Percentiles rank a stretch among this genome's conserved stretches.
Evolutionary conservation across 345 rosid species (phyloP).

Genomic region (Ceriops decandra): DNA sequence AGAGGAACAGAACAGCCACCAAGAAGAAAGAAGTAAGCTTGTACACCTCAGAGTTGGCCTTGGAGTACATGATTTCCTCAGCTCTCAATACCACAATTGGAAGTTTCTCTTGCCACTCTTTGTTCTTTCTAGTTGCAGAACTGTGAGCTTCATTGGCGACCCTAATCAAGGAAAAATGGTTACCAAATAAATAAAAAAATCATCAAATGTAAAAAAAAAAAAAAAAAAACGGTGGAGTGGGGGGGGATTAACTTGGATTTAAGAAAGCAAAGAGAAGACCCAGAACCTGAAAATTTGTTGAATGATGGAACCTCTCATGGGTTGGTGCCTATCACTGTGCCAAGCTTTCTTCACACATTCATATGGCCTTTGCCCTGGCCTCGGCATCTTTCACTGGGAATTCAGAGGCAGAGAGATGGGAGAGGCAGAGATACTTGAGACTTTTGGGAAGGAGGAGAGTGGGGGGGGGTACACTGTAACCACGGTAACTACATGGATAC

Average conservation of each 20-base stretch:
- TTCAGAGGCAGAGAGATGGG: neutral
- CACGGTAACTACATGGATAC: conserved; percentile 21
- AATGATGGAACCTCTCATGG: conserved; percentile 79
- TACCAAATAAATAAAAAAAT: neutral
- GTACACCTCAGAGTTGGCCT: conserved; percentile 98
- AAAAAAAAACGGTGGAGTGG: neutral
- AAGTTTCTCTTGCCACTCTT: conserved; percentile 89
- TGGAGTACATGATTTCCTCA: conserved; percentile 96
- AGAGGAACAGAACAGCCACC: neutral
- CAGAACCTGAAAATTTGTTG: conserved; percentile 90
- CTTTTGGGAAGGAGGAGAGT: neutral
- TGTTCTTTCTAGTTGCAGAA: conserved; percentile 65
- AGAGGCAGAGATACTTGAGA: conserved; percentile 4
- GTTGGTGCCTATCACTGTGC: conserved; percentile 96
- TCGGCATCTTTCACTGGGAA: conserved; percentile 56
- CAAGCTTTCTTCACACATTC: conserved; percentile 94
- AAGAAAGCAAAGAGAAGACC: conserved; percentile 17
- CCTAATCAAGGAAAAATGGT: conserved; percentile 47
- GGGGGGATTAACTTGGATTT: neutral
- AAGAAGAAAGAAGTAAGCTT: conserved; percentile 4
- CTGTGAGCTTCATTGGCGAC: conserved; percentile 60
- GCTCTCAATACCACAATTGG: conserved; percentile 76
- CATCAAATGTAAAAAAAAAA: conserved; percentile 17
- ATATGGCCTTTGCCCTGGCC: conserved; percentile 93
- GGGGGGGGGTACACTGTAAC: neutral